These are phyloP conservation scores for Sporisorium sorghi DNA, from an alignment of 1,284 basidiomycete species.

Conservation along the genomic window DNA sequence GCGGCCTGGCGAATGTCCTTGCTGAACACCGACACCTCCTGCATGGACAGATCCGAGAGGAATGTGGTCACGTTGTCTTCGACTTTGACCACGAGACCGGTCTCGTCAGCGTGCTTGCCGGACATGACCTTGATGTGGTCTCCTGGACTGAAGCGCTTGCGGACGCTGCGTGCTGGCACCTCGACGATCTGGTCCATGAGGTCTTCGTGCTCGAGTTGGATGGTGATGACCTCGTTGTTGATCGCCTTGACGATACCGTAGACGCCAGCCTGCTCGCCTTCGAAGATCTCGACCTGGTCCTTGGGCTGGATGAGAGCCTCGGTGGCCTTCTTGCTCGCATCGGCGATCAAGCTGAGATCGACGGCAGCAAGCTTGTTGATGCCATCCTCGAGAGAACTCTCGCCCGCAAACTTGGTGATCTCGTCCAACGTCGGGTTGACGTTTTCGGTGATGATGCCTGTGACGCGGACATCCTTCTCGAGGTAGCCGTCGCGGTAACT, in stretches of 20 bases:
- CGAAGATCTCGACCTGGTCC: conserved; percentile 96
- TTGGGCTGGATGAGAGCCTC: conserved; percentile 93
- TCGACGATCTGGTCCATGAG: conserved; percentile 84
- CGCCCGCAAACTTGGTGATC: conserved; percentile 86
- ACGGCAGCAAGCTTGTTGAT: conserved; percentile 70
- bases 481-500: conserved; percentile 94
- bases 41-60: conserved; percentile 94
- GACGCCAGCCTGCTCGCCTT: conserved; percentile 93
- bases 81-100: conserved; percentile 93
- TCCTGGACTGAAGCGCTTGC: conserved; percentile 94
- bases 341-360: conserved; percentile 85
- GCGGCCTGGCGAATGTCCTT: conserved; percentile 97
- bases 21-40: conserved; percentile 95
- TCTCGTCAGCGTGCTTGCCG: conserved; percentile 93
- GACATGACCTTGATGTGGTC: conserved; percentile 99
- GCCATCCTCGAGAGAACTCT: conserved; percentile 54
- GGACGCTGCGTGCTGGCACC: conserved; percentile 85
- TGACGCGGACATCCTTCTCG: conserved; percentile 93
- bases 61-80: conserved; percentile 87
- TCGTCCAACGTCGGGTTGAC: conserved; percentile 96
- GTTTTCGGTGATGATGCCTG: conserved; percentile 83
- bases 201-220: conserved; percentile 80
- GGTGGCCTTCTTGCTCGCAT: conserved; percentile 85
- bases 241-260: conserved; percentile 92
- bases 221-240: conserved; percentile 84